These are phyloP conservation scores for Xylariales sp. DNA, from an alignment of 2,329 filamentous ascomycete species.

Conservation along the genomic window DNA sequence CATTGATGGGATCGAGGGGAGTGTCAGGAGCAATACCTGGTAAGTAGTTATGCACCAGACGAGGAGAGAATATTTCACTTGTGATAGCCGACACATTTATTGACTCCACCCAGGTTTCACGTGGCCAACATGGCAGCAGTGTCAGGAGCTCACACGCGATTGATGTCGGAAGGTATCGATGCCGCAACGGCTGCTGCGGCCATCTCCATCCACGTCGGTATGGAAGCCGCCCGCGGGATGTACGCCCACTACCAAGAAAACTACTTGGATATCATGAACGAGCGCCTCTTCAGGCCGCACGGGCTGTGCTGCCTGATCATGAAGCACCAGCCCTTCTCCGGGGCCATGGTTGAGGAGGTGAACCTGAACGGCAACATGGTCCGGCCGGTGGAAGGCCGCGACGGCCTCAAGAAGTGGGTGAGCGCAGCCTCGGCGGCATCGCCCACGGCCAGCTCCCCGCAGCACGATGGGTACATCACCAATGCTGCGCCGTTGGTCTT, in stretches of 20 bases:
- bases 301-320: conserved; percentile 36
- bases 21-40: conserved; percentile 22
- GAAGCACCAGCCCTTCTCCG: conserved; percentile 41
- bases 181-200: conserved; percentile 34
- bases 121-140: conserved; percentile 23
- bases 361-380: conserved; percentile 31
- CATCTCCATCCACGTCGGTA: conserved; percentile 36
- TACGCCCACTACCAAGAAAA: conserved; percentile 40
- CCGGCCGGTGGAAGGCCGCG: conserved; percentile 18
- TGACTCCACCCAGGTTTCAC: neutral
- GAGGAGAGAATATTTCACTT: neutral
- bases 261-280: conserved; percentile 53
- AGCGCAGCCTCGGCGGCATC: no score
- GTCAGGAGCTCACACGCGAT: conserved; percentile 31
- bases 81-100: no score
- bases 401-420: neutral
- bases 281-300: conserved; percentile 51
- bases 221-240: conserved; percentile 34
- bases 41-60: neutral
- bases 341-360: conserved; percentile 16
- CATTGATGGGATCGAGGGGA: conserved; percentile 33
- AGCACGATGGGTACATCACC: no score
- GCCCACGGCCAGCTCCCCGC: no score
- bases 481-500: no score
- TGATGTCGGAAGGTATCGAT: conserved; percentile 27